Conservation (phyloP, 2,329 filamentous ascomycete species). For the Aspergillus tanneri region DNA sequence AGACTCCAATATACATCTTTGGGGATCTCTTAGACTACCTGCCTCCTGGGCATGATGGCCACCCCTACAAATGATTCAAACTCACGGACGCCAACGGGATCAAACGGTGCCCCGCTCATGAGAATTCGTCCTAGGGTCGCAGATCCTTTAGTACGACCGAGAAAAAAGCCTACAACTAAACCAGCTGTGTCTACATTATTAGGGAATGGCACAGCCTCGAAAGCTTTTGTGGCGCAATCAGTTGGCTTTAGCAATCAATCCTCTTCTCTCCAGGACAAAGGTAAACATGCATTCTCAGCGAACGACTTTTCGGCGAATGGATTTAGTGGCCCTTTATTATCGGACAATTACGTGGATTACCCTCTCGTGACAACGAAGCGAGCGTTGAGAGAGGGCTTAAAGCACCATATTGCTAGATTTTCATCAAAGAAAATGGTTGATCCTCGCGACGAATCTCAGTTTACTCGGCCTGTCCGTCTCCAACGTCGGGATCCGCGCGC, state of each 20-base stretch:
- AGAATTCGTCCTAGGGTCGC: conserved; percentile 51
- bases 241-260: conserved; percentile 18
- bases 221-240: conserved; percentile 27
- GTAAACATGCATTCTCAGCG: conserved; percentile 20
- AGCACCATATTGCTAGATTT: conserved; percentile 85
- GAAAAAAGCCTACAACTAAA: conserved; percentile 45
- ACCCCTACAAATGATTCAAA: conserved; percentile 47
- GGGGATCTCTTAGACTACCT: no score
- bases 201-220: conserved; percentile 26
- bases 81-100: conserved; percentile 49
- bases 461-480: conserved; percentile 81
- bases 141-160: conserved; percentile 65
- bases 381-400: conserved; percentile 72
- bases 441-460: conserved; percentile 74
- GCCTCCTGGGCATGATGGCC: conserved; percentile 27
- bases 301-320: conserved; percentile 41
- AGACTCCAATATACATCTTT: no score
- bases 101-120: conserved; percentile 45
- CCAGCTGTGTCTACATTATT: conserved; percentile 22
- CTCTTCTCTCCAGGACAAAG: conserved; percentile 21
- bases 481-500: conserved; percentile 84
- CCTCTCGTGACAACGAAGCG: conserved; percentile 82
- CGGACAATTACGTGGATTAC: conserved; percentile 51
- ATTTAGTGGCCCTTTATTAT: conserved; percentile 44
- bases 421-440: conserved; percentile 63